phyloP scores from a whole-genome alignment of 202 grass and related monocot species.

The Dendrocalamus latiflorus region DNA sequence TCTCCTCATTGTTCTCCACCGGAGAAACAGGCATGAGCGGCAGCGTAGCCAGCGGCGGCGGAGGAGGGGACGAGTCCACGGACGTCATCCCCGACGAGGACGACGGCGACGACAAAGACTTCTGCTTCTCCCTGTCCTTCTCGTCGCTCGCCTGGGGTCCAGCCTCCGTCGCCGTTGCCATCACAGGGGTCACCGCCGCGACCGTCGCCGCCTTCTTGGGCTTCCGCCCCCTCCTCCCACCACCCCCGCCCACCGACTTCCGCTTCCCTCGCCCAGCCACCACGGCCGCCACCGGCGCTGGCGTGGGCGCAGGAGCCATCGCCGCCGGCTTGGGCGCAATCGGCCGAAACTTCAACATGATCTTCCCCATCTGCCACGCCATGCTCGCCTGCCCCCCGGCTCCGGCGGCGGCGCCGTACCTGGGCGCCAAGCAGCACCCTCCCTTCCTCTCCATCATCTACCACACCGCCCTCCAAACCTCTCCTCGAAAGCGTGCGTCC shows the following conservation, averaged over 20 bases:
- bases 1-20: background rate
- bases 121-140: conserved; percentile 27
- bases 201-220: conserved; percentile 7
- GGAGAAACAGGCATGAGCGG: conserved; percentile 41
- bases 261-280: conserved; percentile 20
- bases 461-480: background rate
- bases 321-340: conserved; percentile 79
- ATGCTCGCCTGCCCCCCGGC: conserved; percentile 16
- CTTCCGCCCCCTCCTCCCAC: conserved; percentile 39
- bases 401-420: conserved; percentile 3
- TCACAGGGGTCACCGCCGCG: no score
- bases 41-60: conserved; percentile 16
- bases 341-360: conserved; percentile 78
- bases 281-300: background rate
- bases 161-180: no score
- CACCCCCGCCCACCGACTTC: conserved; percentile 2
- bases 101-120: conserved; percentile 24
- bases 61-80: conserved; percentile 27
- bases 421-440: conserved; percentile 51
- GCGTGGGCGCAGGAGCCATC: conserved; percentile 14
- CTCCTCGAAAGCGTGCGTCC: background rate
- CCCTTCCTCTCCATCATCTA: conserved; percentile 62
- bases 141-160: background rate
- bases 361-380: conserved; percentile 53
- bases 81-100: conserved; percentile 50